Conservation (phyloP, 2,329 filamentous ascomycete genomes). For the Mariannaea elegans region DNA sequence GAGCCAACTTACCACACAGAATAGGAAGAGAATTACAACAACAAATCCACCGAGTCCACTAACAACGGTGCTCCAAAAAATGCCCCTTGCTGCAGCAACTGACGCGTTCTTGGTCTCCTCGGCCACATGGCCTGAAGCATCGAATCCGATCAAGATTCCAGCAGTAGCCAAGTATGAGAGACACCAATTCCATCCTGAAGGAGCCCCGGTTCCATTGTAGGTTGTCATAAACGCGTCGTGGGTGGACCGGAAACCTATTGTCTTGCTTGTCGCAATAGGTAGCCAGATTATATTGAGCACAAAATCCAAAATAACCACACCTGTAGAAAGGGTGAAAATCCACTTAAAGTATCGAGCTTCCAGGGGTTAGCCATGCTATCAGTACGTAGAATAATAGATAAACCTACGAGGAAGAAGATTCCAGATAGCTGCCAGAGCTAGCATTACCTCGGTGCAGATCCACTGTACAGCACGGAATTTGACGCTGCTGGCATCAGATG, state of each 20-base stretch:
- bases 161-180: slow-evolving; percentile 68
- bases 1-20: slow-evolving; percentile 58
- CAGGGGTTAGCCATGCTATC: neutral
- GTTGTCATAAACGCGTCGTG: slow-evolving; percentile 68
- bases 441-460: slow-evolving; percentile 63
- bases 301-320: slow-evolving; percentile 65
- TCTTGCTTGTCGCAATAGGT: slow-evolving; percentile 63
- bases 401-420: slow-evolving; percentile 60
- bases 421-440: slow-evolving; percentile 58
- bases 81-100: slow-evolving; percentile 63
- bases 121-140: slow-evolving; percentile 68
- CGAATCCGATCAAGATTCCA: slow-evolving; percentile 68
- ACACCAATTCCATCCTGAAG: slow-evolving; percentile 70
- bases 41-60: slow-evolving; percentile 64
- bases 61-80: slow-evolving; percentile 67
- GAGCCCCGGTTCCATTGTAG: slow-evolving; percentile 65
- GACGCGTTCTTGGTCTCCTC: slow-evolving; percentile 69
- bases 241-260: slow-evolving; percentile 65
- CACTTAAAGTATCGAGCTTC: slow-evolving; percentile 55
- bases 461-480: slow-evolving; percentile 69
- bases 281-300: slow-evolving; percentile 69
- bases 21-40: slow-evolving; percentile 66
- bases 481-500: slow-evolving; percentile 60
- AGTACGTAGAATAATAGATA: neutral
- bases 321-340: slow-evolving; percentile 60